Percentiles rank a stretch among this genome's conserved stretches.
Conservation (phyloP, 345 rosid genomes). For the Schrenkiella parvula region DNA sequence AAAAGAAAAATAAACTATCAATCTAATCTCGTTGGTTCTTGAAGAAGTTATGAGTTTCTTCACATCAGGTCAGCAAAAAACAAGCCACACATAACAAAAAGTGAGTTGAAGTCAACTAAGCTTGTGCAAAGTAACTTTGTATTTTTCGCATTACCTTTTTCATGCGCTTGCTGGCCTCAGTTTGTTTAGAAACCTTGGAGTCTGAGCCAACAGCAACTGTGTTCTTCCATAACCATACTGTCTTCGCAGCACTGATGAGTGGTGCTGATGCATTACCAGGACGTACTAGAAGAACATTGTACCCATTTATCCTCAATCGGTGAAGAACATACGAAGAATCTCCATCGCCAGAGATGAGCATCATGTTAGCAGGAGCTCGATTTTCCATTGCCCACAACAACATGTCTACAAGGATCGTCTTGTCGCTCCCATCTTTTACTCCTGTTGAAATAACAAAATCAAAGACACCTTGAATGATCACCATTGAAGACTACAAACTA, state of each 20-base stretch:
- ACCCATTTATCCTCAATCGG: slow-evolving; percentile 70
- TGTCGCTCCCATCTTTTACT: slow-evolving; percentile 82
- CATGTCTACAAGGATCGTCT: slow-evolving; percentile 79
- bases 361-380: slow-evolving; percentile 65
- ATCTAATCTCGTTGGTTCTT: background rate
- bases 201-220: slow-evolving; percentile 40
- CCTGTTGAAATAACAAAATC: slow-evolving; percentile 36
- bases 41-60: background rate
- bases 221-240: slow-evolving; percentile 65
- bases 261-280: slow-evolving; percentile 60
- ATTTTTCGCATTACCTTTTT: slow-evolving; percentile 27
- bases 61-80: too few species aligned
- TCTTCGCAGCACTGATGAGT: slow-evolving; percentile 60
- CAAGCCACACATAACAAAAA: background rate
- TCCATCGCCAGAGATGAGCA: slow-evolving; percentile 74
- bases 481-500: background rate
- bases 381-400: slow-evolving; percentile 82
- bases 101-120: background rate
- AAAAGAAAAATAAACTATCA: background rate
- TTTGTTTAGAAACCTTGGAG: slow-evolving; percentile 26
- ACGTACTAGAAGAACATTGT: slow-evolving; percentile 72
- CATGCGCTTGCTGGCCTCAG: slow-evolving; percentile 26
- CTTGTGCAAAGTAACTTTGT: slow-evolving; percentile 51
- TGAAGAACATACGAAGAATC: slow-evolving; percentile 85
- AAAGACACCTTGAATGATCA: background rate